Base-by-base conservation (phyloP, 2,329 filamentous ascomycete genomes). In the Hypomyces perniciosus region DNA sequence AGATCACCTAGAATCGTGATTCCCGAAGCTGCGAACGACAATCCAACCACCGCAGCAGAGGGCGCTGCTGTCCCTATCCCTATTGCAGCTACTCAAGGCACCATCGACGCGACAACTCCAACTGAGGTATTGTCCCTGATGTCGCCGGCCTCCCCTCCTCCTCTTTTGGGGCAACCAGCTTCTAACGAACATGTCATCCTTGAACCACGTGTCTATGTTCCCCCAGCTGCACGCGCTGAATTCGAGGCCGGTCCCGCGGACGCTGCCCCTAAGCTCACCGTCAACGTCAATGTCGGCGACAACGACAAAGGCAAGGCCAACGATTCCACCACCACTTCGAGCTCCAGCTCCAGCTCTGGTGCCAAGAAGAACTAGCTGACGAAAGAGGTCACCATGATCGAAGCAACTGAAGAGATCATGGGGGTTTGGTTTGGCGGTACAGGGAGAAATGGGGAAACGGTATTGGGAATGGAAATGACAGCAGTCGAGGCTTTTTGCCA, bases 131-230 rank as follows among this genome's bases (percentile, higher is more conserved):
- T 26, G 31, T 31, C 40, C 12, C 26, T 27, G 5, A 28, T 37
- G 10, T 43, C 45, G 7, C 13, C 37, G 7, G 35, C 30, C 30
- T 13, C 43, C 26, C 30, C 27, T 12, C 42, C 42, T 13, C 41
- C 30, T 5, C 7, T 5, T 13, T 33, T 8, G 29, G 40, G 44
- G 12, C 38, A 40, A 13, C 13, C 37, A 12, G 9, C 28, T 10
- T 41, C 50, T 27, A 28, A 42, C 7, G 41, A 50, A 28, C 51
- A 53, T 10, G 33, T 48, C 12, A 46, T 53, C 33, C 46, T 53
- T 8, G 35, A 44, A 27, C 46, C 51, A 8, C 49, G 46, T 8
- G 51, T 53, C 12, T 53, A 48, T n/a, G 43, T 53, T 10, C 51
- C 51, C n/a, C 28, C 27, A 12, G 44, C 20, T 5, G 33, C 28